Evolutionary conservation across 2,329 filamentous ascomycete species (phyloP).

Genomic region (Phyllosticta citrichinensis): DNA sequence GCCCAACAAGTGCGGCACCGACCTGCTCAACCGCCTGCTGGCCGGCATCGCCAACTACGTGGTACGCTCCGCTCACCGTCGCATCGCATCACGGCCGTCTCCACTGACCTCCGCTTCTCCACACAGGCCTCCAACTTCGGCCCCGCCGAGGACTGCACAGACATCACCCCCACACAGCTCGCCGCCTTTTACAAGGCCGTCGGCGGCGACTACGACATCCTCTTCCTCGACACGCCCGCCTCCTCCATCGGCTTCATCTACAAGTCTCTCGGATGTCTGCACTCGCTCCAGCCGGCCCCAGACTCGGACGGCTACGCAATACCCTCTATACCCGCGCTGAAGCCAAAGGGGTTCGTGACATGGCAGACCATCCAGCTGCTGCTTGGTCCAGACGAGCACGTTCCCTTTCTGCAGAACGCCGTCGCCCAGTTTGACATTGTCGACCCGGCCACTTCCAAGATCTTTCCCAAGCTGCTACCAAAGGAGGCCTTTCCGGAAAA

Average conservation of each 20-base stretch:
- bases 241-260: constrained; percentile 83
- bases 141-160: constrained; percentile 32
- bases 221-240: constrained; percentile 68
- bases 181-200: constrained; percentile 40
- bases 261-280: constrained; percentile 81
- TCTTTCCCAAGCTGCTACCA: constrained; percentile 52
- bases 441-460: constrained; percentile 53
- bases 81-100: not conserved
- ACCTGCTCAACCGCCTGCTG: constrained; percentile 36
- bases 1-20: constrained; percentile 41
- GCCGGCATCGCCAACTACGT: constrained; percentile 38
- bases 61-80: constrained; percentile 18
- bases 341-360: constrained; percentile 73
- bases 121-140: constrained; percentile 32
- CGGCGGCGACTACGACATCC: constrained; percentile 39
- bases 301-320: constrained; percentile 57
- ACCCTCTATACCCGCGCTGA: constrained; percentile 74
- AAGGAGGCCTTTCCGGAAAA: constrained; percentile 60
- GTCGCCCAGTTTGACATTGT: constrained; percentile 67
- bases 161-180: constrained; percentile 40
- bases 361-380: constrained; percentile 92
- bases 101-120: not conserved
- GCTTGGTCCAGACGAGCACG: constrained; percentile 79
- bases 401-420: constrained; percentile 70
- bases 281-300: constrained; percentile 65